Conservation (phyloP, 805 yeast species). For the Dipodascopsis tothii region DNA sequence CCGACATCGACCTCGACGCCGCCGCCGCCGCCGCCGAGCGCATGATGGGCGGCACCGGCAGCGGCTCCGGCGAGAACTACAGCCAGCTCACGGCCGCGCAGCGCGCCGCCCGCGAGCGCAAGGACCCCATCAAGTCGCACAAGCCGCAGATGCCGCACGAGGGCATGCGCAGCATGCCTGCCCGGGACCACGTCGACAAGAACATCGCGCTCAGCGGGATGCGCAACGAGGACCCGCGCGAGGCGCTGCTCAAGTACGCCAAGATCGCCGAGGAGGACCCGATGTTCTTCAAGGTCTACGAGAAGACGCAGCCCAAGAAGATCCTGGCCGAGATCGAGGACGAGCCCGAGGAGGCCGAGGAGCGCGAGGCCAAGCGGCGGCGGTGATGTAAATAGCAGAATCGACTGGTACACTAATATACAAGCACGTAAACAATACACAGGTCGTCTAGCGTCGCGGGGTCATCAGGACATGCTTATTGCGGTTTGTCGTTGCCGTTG, state of each 20-base stretch:
- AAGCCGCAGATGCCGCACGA: constrained; percentile 24
- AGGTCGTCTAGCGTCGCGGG: no score
- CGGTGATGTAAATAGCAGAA: no score
- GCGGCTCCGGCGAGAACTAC: constrained; percentile 11
- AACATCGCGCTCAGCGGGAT: constrained; percentile 17
- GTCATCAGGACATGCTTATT: neutral
- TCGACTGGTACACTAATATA: no score
- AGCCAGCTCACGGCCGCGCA: constrained; percentile 7
- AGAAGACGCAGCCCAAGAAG: constrained; percentile 22
- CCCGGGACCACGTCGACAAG: constrained; percentile 19
- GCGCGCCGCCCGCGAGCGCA: constrained; percentile 8
- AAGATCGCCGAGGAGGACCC: constrained; percentile 27
- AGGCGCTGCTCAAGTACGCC: constrained; percentile 30
- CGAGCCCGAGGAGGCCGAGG: constrained; percentile 17
- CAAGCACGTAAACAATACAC: no score
- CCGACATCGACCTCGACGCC: constrained; percentile 28
- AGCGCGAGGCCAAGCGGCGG: neutral
- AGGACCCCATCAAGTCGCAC: constrained; percentile 10
- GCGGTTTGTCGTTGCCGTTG: neutral
- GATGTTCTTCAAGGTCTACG: constrained; percentile 18
- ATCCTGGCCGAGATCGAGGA: constrained; percentile 12
- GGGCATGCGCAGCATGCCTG: constrained; percentile 27
- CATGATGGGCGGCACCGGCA: neutral
- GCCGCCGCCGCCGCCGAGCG: constrained; percentile 14
- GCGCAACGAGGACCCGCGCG: constrained; percentile 31